Evolutionary conservation across 2,329 filamentous ascomycete species (phyloP), one percentile per base, ranked within the genome.

Genomic region (Conoideocrella luteorostrata): DNA sequence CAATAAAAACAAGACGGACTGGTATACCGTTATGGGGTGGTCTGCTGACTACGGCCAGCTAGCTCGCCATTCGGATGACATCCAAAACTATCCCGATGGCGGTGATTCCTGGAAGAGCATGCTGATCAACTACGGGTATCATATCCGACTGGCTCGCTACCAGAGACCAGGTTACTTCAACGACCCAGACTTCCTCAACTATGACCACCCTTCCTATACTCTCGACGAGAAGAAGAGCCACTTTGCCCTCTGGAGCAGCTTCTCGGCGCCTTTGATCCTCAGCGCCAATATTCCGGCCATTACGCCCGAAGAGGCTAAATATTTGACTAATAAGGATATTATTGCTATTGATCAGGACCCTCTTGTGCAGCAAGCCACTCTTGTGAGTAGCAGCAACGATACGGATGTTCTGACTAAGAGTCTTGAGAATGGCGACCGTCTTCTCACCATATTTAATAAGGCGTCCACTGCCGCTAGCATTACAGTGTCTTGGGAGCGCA

Each of bases 31-130:
- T 13, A 70, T 72, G 67, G 60, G 60, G 22, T 71, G 67, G 63
- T 57, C 69, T 1, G 62, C 61, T 1, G 42, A 49, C 2, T 66
- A 58, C 34, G 67, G 68, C 1, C 65, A 72, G 48, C 58, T 72
- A 2, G 68, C 69, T 1, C 60, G 69, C 4, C 69, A 72, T 48
- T 71, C 66, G 4, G 55, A 60, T 20, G 69, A 59, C 45, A 63
- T 72, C 39, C 57, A 65, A 18, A 65, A 63, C 2, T 72, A 69
- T 48, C 59, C 59, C 12, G 55, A 64, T 13, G 64, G 63, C 17
- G 65, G 61, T 34, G 64, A 65, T 5, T 74, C n/a, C n/a, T n/a
- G 71, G 71, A 61, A 67, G 24, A 71, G 68, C 46, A 64, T 75
- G 43, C 64, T 70, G 60, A 62, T 61, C 47, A 75, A 75, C 49